phyloP scores from a whole-genome alignment of 352 stramenopile species.

The Globisporangium iwayamae region DNA sequence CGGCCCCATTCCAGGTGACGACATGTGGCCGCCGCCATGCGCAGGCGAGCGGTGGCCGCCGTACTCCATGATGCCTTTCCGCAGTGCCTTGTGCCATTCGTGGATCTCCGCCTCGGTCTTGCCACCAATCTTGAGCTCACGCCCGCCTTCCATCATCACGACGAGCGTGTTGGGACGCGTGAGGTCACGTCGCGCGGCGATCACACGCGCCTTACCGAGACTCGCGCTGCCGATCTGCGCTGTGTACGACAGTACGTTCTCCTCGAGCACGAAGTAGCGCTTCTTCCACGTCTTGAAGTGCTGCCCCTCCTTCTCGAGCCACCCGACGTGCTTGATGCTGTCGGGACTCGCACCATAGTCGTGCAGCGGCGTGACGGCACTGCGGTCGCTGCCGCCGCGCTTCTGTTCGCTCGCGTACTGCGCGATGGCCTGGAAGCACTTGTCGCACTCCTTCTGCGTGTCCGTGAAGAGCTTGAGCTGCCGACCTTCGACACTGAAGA shows the following conservation, averaged over 20 bases:
- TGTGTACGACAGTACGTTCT: conserved; percentile 62
- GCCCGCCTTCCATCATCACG: conserved; percentile 58
- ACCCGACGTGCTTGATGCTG: conserved; percentile 60
- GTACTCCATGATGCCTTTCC: conserved; percentile 34
- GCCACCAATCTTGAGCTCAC: conserved; percentile 61
- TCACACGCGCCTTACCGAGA: conserved; percentile 49
- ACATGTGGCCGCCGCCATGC: conserved; percentile 1
- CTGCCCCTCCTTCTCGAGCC: conserved; percentile 74
- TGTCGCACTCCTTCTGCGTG: conserved; percentile 60
- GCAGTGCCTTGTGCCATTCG: conserved; percentile 68
- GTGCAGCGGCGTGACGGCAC: not conserved
- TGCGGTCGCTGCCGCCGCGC: conserved; percentile 11
- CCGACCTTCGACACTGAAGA: conserved; percentile 56
- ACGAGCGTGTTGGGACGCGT: conserved; percentile 57
- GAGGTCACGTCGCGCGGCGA: conserved; percentile 52
- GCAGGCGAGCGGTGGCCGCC: conserved; percentile 29
- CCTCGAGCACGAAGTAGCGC: conserved; percentile 66
- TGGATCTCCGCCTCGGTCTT: conserved; percentile 65
- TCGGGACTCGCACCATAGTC: conserved; percentile 1
- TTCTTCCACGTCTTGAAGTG: conserved; percentile 77
- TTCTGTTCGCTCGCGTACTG: conserved; percentile 45
- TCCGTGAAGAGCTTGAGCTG: conserved; percentile 84
- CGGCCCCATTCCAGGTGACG: conserved; percentile 1
- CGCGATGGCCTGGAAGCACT: conserved; percentile 66
- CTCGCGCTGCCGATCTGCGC: conserved; percentile 41